Percentiles rank a stretch among this genome's conserved stretches.
These are phyloP conservation scores for Lactarius hatsudake DNA, from an alignment of 768 basidiomycete genomes.

Conservation along the genomic window DNA sequence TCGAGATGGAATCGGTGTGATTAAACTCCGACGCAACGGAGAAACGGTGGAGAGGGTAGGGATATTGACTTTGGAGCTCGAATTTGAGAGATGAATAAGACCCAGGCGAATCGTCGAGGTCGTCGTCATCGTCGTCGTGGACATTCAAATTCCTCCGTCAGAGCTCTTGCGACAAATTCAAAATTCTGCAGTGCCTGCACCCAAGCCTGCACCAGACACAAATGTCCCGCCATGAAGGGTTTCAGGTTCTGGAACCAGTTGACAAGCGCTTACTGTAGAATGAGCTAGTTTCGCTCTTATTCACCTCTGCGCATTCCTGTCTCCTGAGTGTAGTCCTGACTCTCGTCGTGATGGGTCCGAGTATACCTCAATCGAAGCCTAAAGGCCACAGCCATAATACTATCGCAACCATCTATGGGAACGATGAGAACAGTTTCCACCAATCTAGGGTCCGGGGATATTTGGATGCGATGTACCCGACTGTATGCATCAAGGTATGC, in stretches of 20 bases:
- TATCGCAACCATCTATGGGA: neutral
- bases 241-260: neutral
- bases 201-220: no score
- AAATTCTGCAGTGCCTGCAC: neutral
- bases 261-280: neutral
- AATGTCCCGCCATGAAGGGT: neutral
- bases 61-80: neutral
- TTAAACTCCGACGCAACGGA: neutral
- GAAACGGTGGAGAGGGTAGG: neutral
- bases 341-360: neutral
- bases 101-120: neutral
- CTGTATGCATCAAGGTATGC: no score
- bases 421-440: neutral
- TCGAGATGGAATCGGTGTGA: neutral
- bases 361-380: neutral
- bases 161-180: neutral
- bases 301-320: neutral
- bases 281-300: neutral
- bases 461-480: neutral
- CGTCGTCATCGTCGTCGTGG: neutral
- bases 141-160: neutral
- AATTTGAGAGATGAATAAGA: slow-evolving; percentile 14
- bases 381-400: neutral
- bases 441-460: neutral
- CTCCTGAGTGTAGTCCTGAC: neutral